Conservation (phyloP, 2,329 filamentous ascomycete genomes). For the Exophiala sideris region DNA sequence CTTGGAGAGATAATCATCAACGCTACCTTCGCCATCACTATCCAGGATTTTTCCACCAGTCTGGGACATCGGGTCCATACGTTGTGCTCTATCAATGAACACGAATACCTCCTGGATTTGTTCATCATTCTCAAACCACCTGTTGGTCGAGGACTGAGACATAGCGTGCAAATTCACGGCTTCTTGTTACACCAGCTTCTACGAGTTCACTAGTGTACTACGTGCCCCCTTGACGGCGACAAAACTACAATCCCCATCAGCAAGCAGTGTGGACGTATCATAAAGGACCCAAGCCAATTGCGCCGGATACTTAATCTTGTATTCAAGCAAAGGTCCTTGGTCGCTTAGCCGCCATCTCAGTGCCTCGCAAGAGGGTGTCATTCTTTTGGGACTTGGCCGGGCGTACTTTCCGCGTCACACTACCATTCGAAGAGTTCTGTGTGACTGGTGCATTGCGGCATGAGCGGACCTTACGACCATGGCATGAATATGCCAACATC, state of each 20-base stretch:
- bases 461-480: constrained; percentile 28
- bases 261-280: too few relatives aligned
- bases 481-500: constrained; percentile 24
- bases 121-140: not conserved
- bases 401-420: constrained; percentile 6
- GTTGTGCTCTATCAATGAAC: not conserved
- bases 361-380: too few relatives aligned
- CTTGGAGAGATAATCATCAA: not conserved
- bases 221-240: not conserved
- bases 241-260: not conserved
- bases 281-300: too few relatives aligned
- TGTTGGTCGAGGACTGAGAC: not conserved
- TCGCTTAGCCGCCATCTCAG: too few relatives aligned
- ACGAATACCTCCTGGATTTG: not conserved
- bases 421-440: constrained; percentile 5
- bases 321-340: too few relatives aligned
- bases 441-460: constrained; percentile 12
- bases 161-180: not conserved
- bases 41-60: not conserved
- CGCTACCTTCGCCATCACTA: not conserved
- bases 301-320: too few relatives aligned
- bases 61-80: not conserved
- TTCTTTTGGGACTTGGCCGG: too few relatives aligned
- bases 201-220: not conserved
- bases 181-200: not conserved